Base-by-base conservation (phyloP, 257 asterid species). In the Prunella vulgaris region DNA sequence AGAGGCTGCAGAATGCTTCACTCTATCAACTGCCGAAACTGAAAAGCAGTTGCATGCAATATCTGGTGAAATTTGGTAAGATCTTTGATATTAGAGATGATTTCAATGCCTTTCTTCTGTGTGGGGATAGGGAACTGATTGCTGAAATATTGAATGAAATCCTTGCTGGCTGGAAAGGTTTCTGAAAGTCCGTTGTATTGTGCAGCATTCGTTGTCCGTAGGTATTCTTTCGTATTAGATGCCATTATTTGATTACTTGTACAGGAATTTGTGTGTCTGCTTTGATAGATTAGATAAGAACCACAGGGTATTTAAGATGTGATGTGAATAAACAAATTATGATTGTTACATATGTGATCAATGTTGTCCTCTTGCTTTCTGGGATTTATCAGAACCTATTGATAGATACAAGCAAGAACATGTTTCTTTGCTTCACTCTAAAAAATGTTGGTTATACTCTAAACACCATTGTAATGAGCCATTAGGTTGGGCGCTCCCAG, bases 51-150 rank as follows among this genome's bases (percentile, higher is more conserved):
- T 92, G 98, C 74, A 72, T 92, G 86, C 58, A 73, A 40, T 92
- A 92, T 64, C 88, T 89, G 30, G 98, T 92, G 84, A 92, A 78
- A 83, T 89, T 92, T 32, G 96, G 98, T 62, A 92, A 87, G 90
- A 81, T 92, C 14, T 89, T 60, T 44, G 98, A 92, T 60, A 84
- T 92, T 44, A 52, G 84, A 54, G 94, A 89, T 25, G 95, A 92
- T 17, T 82, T 92, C 42, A 79, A 78, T 53, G 85, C 75, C 1
- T 92, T 89, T 66, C 66, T 92, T 57, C 89, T 82, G 33, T 82
- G 83, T 73, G 96, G 86, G 15, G 98, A 92, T 66, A 86, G 95
- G 73, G 95, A 84, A 67, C 71, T 89, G 76, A 77, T 89, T 56
- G 66, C 78, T 57, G 95, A 92, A 74, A 30, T 92, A 59, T 77